Percentiles rank a stretch among this genome's conserved stretches.
phyloP scores from a whole-genome alignment of 2,329 filamentous ascomycete genomes.

The Fusarium sp. region DNA sequence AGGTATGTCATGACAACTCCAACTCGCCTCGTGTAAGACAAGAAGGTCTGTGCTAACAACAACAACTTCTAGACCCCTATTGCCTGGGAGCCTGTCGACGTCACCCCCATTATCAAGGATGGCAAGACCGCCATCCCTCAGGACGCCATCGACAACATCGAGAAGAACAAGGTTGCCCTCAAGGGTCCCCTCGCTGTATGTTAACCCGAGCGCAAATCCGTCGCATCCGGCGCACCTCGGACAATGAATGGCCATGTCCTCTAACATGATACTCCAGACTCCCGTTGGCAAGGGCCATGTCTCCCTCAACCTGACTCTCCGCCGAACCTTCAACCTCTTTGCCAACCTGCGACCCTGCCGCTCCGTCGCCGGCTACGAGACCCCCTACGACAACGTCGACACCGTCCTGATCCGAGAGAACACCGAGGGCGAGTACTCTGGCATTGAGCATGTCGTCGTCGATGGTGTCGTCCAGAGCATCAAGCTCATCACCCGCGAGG shows the following conservation, averaged over 20 bases:
- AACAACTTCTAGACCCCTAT: constrained; percentile 72
- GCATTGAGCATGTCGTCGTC: constrained; percentile 97
- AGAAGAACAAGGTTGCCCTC: constrained; percentile 94
- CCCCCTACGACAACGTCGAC: constrained; percentile 95
- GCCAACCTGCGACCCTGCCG: constrained; percentile 98
- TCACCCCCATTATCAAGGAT: constrained; percentile 90
- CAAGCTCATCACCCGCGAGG: constrained; percentile 97
- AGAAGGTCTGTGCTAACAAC: constrained; percentile 38
- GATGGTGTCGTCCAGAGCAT: constrained; percentile 99
- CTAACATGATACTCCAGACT: constrained; percentile 62
- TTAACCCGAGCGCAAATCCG: constrained; percentile 35
- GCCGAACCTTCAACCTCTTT: constrained; percentile 99
- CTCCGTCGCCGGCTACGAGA: constrained; percentile 97
- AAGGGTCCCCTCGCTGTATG: constrained; percentile 96
- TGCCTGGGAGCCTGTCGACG: constrained; percentile 96
- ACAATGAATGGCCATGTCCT: background rate
- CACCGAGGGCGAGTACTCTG: constrained; percentile 99
- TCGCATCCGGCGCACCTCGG: constrained; percentile 11
- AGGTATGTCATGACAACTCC: constrained; percentile 63
- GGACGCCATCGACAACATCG: constrained; percentile 90
- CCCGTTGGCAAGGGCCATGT: constrained; percentile 99
- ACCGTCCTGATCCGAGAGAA: constrained; percentile 99
- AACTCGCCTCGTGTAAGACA: constrained; percentile 15
- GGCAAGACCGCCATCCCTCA: constrained; percentile 96
- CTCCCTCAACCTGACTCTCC: constrained; percentile 97